Evolutionary conservation across 2,329 filamentous ascomycete species (phyloP).

Genomic region (Diaporthe vexans): DNA sequence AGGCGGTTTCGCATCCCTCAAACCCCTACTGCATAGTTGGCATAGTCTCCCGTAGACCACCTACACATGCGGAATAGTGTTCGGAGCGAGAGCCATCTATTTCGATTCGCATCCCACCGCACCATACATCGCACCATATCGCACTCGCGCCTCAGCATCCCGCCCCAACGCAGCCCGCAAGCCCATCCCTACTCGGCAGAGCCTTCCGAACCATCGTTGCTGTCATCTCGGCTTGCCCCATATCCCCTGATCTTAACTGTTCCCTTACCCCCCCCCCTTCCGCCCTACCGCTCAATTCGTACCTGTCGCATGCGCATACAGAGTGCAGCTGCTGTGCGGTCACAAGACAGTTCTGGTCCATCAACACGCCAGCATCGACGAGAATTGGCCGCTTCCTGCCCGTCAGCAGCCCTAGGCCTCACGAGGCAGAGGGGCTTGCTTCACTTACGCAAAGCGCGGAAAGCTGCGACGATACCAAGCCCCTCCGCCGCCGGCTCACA

Average conservation of each 20-base stretch:
- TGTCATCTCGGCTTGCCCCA: background rate
- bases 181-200: conserved; percentile 24
- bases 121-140: conserved; percentile 6
- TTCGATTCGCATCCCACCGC: conserved; percentile 2
- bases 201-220: conserved; percentile 11
- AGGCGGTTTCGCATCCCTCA: conserved; percentile 26
- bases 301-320: background rate
- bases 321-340: background rate
- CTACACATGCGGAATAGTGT: background rate
- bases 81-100: background rate
- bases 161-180: conserved; percentile 6
- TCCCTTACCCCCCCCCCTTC: background rate
- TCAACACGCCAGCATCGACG: background rate
- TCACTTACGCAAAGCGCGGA: background rate
- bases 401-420: background rate
- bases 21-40: conserved; percentile 5
- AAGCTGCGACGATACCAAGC: conserved; percentile 17
- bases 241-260: background rate
- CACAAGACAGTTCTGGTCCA: background rate
- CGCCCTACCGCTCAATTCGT: background rate
- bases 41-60: conserved; percentile 24
- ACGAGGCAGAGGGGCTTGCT: background rate
- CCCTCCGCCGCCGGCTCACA: conserved; percentile 8
- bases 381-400: background rate
- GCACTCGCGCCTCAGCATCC: conserved; percentile 4